phyloP scores from a whole-genome alignment of 192 early-diverging fungal genomes.

The Backusella morwellensis region DNA sequence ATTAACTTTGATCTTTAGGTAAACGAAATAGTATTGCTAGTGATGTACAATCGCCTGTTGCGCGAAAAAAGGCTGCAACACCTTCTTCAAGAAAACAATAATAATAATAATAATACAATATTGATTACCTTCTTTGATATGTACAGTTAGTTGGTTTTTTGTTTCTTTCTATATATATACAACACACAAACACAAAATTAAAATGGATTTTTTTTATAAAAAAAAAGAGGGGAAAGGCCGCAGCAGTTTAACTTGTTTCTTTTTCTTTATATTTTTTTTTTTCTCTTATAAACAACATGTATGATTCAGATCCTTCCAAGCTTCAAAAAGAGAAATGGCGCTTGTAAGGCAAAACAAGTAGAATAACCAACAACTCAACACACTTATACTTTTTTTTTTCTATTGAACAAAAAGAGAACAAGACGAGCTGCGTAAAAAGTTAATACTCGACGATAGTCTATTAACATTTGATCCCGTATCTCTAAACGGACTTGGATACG shows the following conservation, averaged over 20 bases:
- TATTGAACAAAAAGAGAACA: constrained; percentile 1
- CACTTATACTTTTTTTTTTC: background rate
- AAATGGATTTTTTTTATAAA: background rate
- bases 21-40: constrained; percentile 9
- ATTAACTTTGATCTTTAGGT: background rate
- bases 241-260: background rate
- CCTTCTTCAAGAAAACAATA: background rate
- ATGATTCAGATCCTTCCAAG: constrained; percentile 3
- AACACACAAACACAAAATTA: background rate
- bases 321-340: constrained; percentile 14
- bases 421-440: background rate
- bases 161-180: background rate
- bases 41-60: constrained; percentile 5
- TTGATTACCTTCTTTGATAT: background rate
- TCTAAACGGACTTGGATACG: constrained; percentile 41
- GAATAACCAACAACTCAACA: background rate
- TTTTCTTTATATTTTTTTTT: background rate
- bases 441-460: constrained; percentile 3
- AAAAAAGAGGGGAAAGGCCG: background rate
- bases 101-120: background rate
- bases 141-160: background rate
- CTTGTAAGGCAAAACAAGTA: background rate
- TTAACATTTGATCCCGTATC: constrained; percentile 10
- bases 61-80: background rate
- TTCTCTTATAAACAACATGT: background rate